Evolutionary conservation across 176 grass and related monocot species (phyloP), one percentile per base, ranked within the genome.

Genomic region (Melocanna baccifera): DNA sequence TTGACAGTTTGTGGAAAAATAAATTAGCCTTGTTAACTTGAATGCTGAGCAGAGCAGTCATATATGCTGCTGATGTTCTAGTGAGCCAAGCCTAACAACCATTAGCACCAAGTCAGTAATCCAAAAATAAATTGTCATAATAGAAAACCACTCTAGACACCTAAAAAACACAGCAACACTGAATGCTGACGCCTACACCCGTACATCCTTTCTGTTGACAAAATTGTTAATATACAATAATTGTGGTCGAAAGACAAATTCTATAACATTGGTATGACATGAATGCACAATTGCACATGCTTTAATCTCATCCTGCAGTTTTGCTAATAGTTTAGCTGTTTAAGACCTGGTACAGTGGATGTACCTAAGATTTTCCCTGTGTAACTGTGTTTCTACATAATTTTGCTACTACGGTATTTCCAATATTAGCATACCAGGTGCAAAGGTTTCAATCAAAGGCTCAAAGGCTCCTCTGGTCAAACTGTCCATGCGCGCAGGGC

Each of bases 11-110:
- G n/a, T 73, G 19, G 7, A 12, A 37, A 62, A 61, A 36, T 74
- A 83, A 83, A 64, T 14, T 73, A 37, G 57, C 41, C 40, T 11
- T 46, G 42, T 64, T 51, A 83, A 26, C 29, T 64, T 32, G 20
- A 47, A 62, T 62, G 22, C 16, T 63, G 41, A 83, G 56, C 57
- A 19, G 10, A 83, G 37, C 56, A 64, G 70, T 73, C 26, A 83
- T 51, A 51, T 65, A 75, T 51, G 9, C 29, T 53, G 34, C 32
- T 9, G 40, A 18, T 14, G 40, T 51, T 56, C n/a, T 13, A 37
- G 9, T 74, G 28, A 71, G 12, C 7, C 69, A 59, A 83, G 36
- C 40, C 55, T 83, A 29, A 73, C 39, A 57, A 30, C 26, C 53
- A 74, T 62, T 47, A 83, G 39, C 56, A 73, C 39, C 19, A 32